Base-by-base conservation (phyloP, 176 grass and related monocot species). In the Cocos nucifera region DNA sequence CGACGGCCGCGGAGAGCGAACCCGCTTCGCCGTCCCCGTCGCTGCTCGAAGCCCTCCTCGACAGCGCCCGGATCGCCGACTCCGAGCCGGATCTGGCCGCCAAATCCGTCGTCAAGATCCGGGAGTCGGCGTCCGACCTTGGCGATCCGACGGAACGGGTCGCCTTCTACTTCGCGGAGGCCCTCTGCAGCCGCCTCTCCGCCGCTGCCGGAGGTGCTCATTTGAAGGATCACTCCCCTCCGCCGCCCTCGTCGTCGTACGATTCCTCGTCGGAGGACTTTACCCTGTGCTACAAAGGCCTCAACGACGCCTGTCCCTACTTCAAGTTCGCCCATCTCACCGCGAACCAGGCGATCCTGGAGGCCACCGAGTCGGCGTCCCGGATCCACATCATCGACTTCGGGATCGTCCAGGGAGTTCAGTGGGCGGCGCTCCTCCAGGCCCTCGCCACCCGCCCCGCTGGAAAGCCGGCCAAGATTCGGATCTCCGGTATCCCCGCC, bases 241-340 rank as follows among this genome's bases (percentile, higher is more conserved):
- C 67, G 6, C 56, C 55, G 3, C 19, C 70, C 16, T 17, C 59
- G 0, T 15, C 71, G 55, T 57, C 44, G 1, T 55, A 65, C 6
- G 64, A 49, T 26, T 57, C 79, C 69, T 66, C 71, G 27, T 56
- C 87, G 56, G 88, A 98, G 63, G 88, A 89, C 65, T 81, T 93
- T 68, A 92, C 88, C 27, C 76, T 98, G 20, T 89, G 88, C 76
- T 98, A 98, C 81, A 98, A 93, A 69, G 85, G 70, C 24, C 76
- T 98, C 62, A 88, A 98, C 54, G 93, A 98, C 56, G 87, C 93
- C 50, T 98, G 93, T 69, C 93, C 93, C 20, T 98, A 98, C 79
- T 92, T 76, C 73, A 98, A 98, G 70, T 98, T 98, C 52, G 81
- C 93, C 22, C 93, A 98, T 77, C 84, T 98, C 25, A 98, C 93